Percentiles rank a stretch among this genome's conserved stretches.
These are phyloP conservation scores for Beauveria varroae DNA, from an alignment of 2,329 filamentous ascomycete genomes.

Conservation along the genomic window DNA sequence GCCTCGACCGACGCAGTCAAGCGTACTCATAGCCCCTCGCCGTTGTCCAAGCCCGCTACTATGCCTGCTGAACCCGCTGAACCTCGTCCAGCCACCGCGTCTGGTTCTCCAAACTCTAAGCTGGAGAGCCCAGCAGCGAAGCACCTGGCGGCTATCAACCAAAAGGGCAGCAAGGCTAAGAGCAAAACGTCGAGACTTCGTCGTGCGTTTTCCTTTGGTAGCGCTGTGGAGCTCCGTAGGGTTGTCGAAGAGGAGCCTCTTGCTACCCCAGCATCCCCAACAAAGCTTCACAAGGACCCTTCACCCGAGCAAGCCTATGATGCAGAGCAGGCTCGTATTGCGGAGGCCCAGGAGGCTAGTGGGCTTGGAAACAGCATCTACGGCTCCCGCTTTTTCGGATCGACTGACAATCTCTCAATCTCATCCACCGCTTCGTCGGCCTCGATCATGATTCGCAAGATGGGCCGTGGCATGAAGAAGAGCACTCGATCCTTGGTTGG, in stretches of 20 bases:
- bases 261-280: slow-evolving; percentile 26
- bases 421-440: slow-evolving; percentile 85
- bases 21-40: slow-evolving; percentile 60
- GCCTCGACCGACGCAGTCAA: slow-evolving; percentile 61
- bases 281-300: slow-evolving; percentile 60
- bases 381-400: slow-evolving; percentile 79
- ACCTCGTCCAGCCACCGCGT: slow-evolving; percentile 29
- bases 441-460: slow-evolving; percentile 93
- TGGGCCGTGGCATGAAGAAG: slow-evolving; percentile 98
- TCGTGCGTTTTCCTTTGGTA: slow-evolving; percentile 93
- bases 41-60: slow-evolving; percentile 62
- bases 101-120: slow-evolving; percentile 28
- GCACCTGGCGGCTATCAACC: slow-evolving; percentile 79
- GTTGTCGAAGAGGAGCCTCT: slow-evolving; percentile 53
- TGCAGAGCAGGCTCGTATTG: slow-evolving; percentile 85
- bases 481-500: slow-evolving; percentile 84
- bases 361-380: slow-evolving; percentile 94
- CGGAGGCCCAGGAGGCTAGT: slow-evolving; percentile 82
- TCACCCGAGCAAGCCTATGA: slow-evolving; percentile 60
- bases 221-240: slow-evolving; percentile 80
- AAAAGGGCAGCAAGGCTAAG: slow-evolving; percentile 69
- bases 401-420: slow-evolving; percentile 89
- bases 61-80: slow-evolving; percentile 48
- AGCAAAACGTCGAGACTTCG: slow-evolving; percentile 82
- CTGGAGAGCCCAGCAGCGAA: slow-evolving; percentile 66